A percentile compares a stretch with the other conserved stretches of the same genome.
Conservation (phyloP, 352 stramenopile species). For the Phytopythium vexans region DNA sequence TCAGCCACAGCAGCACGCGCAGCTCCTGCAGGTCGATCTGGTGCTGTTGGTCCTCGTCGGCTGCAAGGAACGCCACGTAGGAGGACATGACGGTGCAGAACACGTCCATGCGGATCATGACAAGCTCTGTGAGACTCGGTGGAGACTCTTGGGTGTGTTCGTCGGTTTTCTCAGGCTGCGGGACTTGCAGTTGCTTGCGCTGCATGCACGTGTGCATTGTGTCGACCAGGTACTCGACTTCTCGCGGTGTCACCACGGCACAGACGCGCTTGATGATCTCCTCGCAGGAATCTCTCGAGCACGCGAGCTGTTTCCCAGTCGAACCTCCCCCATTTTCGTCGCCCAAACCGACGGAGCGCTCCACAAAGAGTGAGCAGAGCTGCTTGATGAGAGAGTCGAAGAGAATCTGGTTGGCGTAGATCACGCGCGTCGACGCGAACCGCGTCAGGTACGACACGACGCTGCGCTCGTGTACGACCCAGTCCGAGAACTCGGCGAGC, state of each 20-base stretch:
- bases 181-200: slow-evolving; percentile 6
- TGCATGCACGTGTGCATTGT: slow-evolving; percentile 41
- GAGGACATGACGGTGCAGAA: slow-evolving; percentile 63
- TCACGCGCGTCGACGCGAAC: slow-evolving; percentile 58
- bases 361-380: slow-evolving; percentile 46
- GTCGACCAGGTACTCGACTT: slow-evolving; percentile 41
- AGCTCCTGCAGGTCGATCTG: slow-evolving; percentile 53
- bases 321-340: slow-evolving; percentile 1
- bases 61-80: slow-evolving; percentile 60
- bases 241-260: slow-evolving; percentile 17
- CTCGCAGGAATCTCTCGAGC: slow-evolving; percentile 29
- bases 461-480: slow-evolving; percentile 46
- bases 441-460: slow-evolving; percentile 52
- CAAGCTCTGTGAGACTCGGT: background rate
- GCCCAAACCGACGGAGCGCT: slow-evolving; percentile 15
- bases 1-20: slow-evolving; percentile 61
- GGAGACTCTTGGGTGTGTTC: slow-evolving; percentile 1
- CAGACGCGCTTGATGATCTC: slow-evolving; percentile 42
- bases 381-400: slow-evolving; percentile 62
- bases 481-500: slow-evolving; percentile 54
- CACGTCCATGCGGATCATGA: slow-evolving; percentile 43
- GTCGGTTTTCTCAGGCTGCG: background rate
- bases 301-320: slow-evolving; percentile 21
- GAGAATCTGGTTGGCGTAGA: slow-evolving; percentile 64
- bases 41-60: slow-evolving; percentile 59